Percentiles rank a stretch among this genome's conserved stretches.
Conservation (phyloP, 2,329 filamentous ascomycete species). For the Corynespora cassiicola region DNA sequence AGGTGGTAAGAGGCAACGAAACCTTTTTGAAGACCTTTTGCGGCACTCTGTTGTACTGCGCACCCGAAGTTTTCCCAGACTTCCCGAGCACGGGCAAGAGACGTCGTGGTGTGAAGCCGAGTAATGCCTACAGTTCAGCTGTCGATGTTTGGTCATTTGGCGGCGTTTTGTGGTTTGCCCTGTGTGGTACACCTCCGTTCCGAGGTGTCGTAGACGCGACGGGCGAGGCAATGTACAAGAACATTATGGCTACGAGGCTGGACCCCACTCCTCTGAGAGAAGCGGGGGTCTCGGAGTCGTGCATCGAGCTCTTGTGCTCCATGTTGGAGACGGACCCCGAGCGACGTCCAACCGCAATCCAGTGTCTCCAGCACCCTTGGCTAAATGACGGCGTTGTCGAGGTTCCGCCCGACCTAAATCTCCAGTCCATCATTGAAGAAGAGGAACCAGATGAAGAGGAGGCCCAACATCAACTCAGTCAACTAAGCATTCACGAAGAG, state of each 20-base stretch:
- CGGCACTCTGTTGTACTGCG: constrained; percentile 93
- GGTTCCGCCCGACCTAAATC: constrained; percentile 28
- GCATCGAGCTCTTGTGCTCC: constrained; percentile 75
- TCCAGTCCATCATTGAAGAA: constrained; percentile 56
- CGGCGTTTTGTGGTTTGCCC: constrained; percentile 85
- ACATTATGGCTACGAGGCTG: constrained; percentile 81
- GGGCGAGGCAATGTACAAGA: constrained; percentile 80
- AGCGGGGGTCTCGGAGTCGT: constrained; percentile 66
- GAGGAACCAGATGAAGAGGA: constrained; percentile 70
- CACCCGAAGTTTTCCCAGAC: constrained; percentile 93
- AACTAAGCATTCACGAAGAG: constrained; percentile 61
- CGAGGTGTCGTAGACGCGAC: constrained; percentile 77
- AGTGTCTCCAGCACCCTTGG: constrained; percentile 79
- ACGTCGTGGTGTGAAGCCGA: constrained; percentile 59
- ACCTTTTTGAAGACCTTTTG: constrained; percentile 97
- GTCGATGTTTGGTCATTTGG: constrained; percentile 97
- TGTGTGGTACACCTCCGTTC: constrained; percentile 83
- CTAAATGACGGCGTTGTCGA: constrained; percentile 61
- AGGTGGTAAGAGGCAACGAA: constrained; percentile 87
- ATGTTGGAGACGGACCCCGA: constrained; percentile 86
- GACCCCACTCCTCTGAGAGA: constrained; percentile 69
- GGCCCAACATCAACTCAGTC: constrained; percentile 46
- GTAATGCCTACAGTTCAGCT: constrained; percentile 80
- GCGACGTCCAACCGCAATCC: constrained; percentile 73
- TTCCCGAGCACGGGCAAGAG: constrained; percentile 67